phyloP scores from a whole-genome alignment of 2,329 filamentous ascomycete genomes.

The Elsinoe batatas region DNA sequence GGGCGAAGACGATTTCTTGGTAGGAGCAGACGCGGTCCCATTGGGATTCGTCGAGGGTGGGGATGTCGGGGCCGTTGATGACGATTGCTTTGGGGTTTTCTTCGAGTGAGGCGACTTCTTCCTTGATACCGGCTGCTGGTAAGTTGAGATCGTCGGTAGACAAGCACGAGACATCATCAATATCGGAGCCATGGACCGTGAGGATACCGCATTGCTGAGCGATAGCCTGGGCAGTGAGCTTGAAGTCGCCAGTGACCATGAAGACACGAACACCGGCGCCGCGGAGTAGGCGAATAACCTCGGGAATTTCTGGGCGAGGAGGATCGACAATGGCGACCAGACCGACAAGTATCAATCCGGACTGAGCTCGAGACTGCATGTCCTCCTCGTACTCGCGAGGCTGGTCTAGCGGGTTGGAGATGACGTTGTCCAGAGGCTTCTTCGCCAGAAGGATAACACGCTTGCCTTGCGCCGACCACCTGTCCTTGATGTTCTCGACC shows the following conservation, averaged over 20 bases:
- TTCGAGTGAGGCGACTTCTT: background rate
- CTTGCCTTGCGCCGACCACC: slow-evolving; percentile 59
- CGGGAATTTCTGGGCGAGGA: slow-evolving; percentile 49
- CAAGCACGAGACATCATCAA: slow-evolving; percentile 48
- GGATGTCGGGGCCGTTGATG: slow-evolving; percentile 55
- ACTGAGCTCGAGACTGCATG: slow-evolving; percentile 51
- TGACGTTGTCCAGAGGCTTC: slow-evolving; percentile 46
- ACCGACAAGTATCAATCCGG: slow-evolving; percentile 45
- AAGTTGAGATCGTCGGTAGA: slow-evolving; percentile 21
- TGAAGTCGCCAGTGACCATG: slow-evolving; percentile 76
- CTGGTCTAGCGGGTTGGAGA: slow-evolving; percentile 42
- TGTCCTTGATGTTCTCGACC: slow-evolving; percentile 54
- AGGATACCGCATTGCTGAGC: slow-evolving; percentile 64
- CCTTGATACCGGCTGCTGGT: background rate
- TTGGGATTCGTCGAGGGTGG: slow-evolving; percentile 54
- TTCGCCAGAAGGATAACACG: slow-evolving; percentile 58
- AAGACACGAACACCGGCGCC: slow-evolving; percentile 64
- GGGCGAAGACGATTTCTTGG: slow-evolving; percentile 64
- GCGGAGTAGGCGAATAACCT: slow-evolving; percentile 52
- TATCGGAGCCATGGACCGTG: slow-evolving; percentile 37
- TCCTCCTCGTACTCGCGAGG: slow-evolving; percentile 45
- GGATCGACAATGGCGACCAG: slow-evolving; percentile 52
- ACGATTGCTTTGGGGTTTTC: slow-evolving; percentile 43
- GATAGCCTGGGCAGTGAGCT: slow-evolving; percentile 63
- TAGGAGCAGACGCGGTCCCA: slow-evolving; percentile 59